Evolutionary conservation across 1,284 basidiomycete genomes (phyloP), one percentile per base, ranked within the genome.

Genomic region (Psilocybe mexicana): DNA sequence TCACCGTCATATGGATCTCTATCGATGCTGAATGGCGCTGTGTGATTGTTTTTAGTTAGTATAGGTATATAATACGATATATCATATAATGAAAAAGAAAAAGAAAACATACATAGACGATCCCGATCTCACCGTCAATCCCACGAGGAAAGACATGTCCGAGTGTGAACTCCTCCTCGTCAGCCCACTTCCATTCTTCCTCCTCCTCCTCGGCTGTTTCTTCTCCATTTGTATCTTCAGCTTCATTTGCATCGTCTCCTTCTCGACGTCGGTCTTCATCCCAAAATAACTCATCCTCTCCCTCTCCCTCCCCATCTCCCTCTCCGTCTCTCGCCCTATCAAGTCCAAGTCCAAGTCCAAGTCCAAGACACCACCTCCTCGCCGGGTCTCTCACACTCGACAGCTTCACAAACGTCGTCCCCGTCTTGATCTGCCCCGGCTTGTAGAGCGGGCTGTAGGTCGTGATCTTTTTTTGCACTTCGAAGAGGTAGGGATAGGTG

Each of bases 101-200:
- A 2, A 40, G 18, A 54, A 40, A 23, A 76, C 85, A 59, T 64
- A 89, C 87, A 65, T 88, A 89, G 55, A 86, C 70, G 43, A 90
- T 80, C 1, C 76, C 87, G 47, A 75, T 73, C 7, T 71, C 63
- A 2, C 78, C 65, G 54, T 82, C 77, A 1, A 76, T 73, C 0
- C 81, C 81, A 4, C 73, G 73, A 0, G 80, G 76, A 85, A 85
- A 89, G 2, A 81, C 80, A 63, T 83, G 80, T 3, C 67, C 75
- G 12, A 89, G 66, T 0, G 79, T 80, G 52, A 81, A 79, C 59
- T 87, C 86, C 64, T 87, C 85, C 65, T 89, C 87, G 1, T 82
- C 79, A 57, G 83, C 79, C 86, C 86, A 88, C 44, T 74, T 77
- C 79, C 83, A 85, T 48, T 65, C 75, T 70, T 77, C 79, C 79